Evolutionary conservation across 179 eudicot genomes (phyloP), one percentile per base, ranked within the genome.

Genomic region (Actinidia arguta): DNA sequence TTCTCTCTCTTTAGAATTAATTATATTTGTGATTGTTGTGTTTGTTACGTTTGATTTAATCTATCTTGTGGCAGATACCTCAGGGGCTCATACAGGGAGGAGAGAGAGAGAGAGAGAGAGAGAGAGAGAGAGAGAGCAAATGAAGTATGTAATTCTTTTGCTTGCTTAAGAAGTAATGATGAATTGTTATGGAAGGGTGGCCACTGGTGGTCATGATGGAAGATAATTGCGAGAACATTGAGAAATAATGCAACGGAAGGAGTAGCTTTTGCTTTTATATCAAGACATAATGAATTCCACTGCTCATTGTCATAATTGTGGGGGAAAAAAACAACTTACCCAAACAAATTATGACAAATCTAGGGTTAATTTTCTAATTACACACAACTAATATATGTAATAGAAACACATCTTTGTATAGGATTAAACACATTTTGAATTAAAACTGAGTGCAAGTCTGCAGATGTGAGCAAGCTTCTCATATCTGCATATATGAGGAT

Each of bases 241-340:
- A 62, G 39, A 73, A 73, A 82, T 50, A 62, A 75, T 82, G 7
- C 14, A 64, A 27, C 14, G 25, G 16, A 0, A 14, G 16, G 51
- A 18, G 13, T 64, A 47, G 48, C 84, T 80, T 80, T 83, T 64
- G 75, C 83, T 79, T 82, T 68, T 74, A 20, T 18, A 75, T 20
- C 85, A 82, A 82, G 83, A 73, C 81, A 83, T 61, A 80, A 81
- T 81, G 67, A 52, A 55, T 78, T 47, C 51, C 42, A 69, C 52
- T 9, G 39, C 54, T 67, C 48, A 46, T 31, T 67, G 59, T 62
- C 62, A 42, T 67, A 20, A 66, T 67, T 69, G 55, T 75, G 47
- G 42, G 42, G 42, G 42, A 3, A 39, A 64, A 64, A 66, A 66
- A 10, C 25, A 1, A 39, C 42, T 39, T 39, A 39, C 42, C 42